Evolutionary conservation across 176 grass and related monocot species (phyloP).

Genomic region (Oryza glumipatula): DNA sequence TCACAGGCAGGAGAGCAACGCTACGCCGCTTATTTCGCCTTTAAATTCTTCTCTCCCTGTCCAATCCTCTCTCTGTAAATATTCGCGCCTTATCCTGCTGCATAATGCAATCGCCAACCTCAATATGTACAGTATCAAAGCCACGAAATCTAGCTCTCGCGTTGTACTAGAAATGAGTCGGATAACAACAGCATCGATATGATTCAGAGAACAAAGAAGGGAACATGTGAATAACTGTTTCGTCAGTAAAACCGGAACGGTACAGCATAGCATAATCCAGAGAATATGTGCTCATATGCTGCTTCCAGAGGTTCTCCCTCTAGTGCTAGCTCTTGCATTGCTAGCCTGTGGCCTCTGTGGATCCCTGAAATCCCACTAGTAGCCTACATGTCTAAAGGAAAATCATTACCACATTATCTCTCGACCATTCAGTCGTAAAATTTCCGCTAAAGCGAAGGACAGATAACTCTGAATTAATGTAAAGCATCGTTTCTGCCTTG

Average conservation of each 20-base stretch:
- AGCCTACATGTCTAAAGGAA: slow-evolving; percentile 9
- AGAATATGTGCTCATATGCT: slow-evolving; percentile 44
- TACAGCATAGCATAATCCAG: slow-evolving; percentile 11
- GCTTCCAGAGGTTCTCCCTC: slow-evolving; percentile 2
- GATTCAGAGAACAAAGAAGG: slow-evolving; percentile 13
- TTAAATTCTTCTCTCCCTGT: neutral
- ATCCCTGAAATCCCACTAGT: neutral
- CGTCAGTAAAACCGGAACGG: slow-evolving; percentile 3
- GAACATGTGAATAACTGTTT: slow-evolving; percentile 34
- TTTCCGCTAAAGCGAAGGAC: neutral
- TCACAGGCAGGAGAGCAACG: neutral
- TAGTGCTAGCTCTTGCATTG: neutral
- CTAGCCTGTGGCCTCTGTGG: neutral
- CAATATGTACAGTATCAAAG: neutral
- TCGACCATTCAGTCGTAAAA: slow-evolving; percentile 8
- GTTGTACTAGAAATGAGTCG: neutral
- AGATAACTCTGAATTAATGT: neutral
- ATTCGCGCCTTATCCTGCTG: slow-evolving; percentile 19
- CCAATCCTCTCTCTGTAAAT: slow-evolving; percentile 16
- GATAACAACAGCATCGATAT: neutral
- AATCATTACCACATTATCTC: slow-evolving; percentile 32
- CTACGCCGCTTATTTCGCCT: slow-evolving; percentile 32
- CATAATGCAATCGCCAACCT: neutral
- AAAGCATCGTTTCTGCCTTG: slow-evolving; percentile 32
- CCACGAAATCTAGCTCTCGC: neutral